A percentile compares a stretch with the other conserved stretches of the same genome.
Conservation (phyloP, 208 protist genomes). For the Porcisia deanei region DNA sequence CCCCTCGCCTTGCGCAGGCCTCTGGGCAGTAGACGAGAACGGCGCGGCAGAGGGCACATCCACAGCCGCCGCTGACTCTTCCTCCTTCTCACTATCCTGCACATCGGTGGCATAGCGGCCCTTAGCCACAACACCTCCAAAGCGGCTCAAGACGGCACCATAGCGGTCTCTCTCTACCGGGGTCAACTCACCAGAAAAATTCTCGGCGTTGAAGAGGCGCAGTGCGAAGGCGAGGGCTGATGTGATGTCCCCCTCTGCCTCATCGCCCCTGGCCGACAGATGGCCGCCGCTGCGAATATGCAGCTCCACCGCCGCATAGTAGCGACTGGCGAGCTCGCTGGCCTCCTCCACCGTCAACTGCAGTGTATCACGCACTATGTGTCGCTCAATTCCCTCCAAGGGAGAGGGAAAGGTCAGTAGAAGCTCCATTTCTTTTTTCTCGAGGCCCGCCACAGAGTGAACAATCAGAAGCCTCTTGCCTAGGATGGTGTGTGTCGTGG, state of each 20-base stretch:
- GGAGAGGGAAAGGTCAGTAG: constrained; percentile 65
- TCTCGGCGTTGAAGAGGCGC: constrained; percentile 85
- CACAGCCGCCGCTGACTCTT: constrained; percentile 8
- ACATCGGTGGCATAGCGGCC: constrained; percentile 7
- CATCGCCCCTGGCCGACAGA: background rate
- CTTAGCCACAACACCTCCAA: constrained; percentile 28
- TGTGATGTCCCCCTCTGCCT: constrained; percentile 40
- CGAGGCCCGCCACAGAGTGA: background rate
- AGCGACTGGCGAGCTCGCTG: constrained; percentile 28
- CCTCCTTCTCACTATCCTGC: constrained; percentile 12
- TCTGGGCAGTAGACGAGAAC: background rate
- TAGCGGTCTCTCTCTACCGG: constrained; percentile 51
- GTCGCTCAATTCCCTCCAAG: constrained; percentile 21
- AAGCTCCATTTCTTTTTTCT: constrained; percentile 30
- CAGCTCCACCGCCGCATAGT: constrained; percentile 46
- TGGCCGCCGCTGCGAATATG: constrained; percentile 34
- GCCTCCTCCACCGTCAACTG: constrained; percentile 58
- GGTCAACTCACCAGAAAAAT: constrained; percentile 81
- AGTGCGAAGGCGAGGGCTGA: constrained; percentile 77
- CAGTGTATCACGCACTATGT: constrained; percentile 35
- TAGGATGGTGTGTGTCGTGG: background rate
- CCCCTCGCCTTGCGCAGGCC: constrained; percentile 7
- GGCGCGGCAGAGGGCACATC: constrained; percentile 13
- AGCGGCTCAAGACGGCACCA: constrained; percentile 43
- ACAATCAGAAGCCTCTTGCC: background rate